Conservation (phyloP, 306 rosid genomes). For the Datisca glomerata region DNA sequence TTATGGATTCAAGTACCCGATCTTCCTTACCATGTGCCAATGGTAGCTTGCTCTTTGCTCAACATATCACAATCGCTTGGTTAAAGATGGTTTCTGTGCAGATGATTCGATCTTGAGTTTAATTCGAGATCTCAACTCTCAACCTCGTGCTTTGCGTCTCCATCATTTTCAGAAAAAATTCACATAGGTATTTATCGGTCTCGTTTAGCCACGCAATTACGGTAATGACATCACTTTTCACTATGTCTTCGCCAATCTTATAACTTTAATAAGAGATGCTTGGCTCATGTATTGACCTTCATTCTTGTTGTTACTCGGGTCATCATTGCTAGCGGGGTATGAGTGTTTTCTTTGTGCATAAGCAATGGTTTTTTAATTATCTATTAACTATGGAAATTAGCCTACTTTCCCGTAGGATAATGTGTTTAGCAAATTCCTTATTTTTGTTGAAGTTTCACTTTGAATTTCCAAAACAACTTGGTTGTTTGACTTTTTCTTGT, state of each 20-base stretch:
- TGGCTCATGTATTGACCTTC: constrained; percentile 13
- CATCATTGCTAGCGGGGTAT: constrained; percentile 20
- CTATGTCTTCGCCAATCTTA: constrained; percentile 14
- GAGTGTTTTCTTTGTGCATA: not conserved
- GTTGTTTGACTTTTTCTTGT: no score
- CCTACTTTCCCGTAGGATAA: no score
- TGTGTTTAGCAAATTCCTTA: no score
- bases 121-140: constrained; percentile 15
- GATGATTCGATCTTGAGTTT: constrained; percentile 8
- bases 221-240: constrained; percentile 20
- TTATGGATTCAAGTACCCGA: constrained; percentile 19
- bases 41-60: constrained; percentile 12
- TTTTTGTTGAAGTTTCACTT: no score
- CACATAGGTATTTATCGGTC: constrained; percentile 16
- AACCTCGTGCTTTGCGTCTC: constrained; percentile 20
- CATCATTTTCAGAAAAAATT: constrained; percentile 19
- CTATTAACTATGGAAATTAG: no score
- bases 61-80: constrained; percentile 12
- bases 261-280: constrained; percentile 13
- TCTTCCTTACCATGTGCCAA: constrained; percentile 19
- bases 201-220: constrained; percentile 19
- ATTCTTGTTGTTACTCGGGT: constrained; percentile 19
- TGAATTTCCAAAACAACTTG: no score
- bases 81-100: constrained; percentile 13
- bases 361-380: no score